Evolutionary conservation across 2,329 filamentous ascomycete species (phyloP).

Genomic region (Nemania serpens): DNA sequence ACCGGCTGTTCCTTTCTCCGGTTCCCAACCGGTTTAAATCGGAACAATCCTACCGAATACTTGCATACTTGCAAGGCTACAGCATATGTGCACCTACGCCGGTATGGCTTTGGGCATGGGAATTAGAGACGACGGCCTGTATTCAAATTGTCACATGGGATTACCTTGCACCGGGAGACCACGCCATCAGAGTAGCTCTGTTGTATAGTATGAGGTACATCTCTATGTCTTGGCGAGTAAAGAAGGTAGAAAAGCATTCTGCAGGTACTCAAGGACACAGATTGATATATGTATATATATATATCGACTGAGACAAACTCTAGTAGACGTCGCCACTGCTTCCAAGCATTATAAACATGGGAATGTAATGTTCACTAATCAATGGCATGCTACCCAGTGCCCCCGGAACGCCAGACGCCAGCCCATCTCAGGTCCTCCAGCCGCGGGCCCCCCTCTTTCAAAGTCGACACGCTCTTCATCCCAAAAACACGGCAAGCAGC

Average conservation of each 20-base stretch:
- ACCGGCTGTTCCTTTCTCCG: too few species aligned
- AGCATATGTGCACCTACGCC: neutral
- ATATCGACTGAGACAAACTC: neutral
- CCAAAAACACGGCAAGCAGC: constrained; percentile 81
- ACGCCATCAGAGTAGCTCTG: neutral
- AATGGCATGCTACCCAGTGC: neutral
- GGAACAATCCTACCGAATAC: too few species aligned
- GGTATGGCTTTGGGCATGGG: neutral
- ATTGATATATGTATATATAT: constrained; percentile 10
- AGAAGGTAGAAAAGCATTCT: neutral
- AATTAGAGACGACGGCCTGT: neutral
- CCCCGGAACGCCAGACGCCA: constrained; percentile 26
- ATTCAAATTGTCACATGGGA: neutral
- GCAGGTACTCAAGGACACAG: neutral
- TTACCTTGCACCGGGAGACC: neutral
- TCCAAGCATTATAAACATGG: constrained; percentile 12
- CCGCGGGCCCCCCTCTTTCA: constrained; percentile 12
- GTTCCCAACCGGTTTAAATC: too few species aligned
- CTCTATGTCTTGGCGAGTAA: neutral
- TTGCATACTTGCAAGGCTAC: too few species aligned
- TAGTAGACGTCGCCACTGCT: neutral
- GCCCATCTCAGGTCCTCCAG: constrained; percentile 3
- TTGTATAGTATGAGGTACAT: constrained; percentile 8
- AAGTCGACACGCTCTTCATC: constrained; percentile 49
- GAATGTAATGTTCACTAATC: neutral